phyloP scores from a whole-genome alignment of 2,329 filamentous ascomycete genomes.

The Phialemonium atrogriseum region DNA sequence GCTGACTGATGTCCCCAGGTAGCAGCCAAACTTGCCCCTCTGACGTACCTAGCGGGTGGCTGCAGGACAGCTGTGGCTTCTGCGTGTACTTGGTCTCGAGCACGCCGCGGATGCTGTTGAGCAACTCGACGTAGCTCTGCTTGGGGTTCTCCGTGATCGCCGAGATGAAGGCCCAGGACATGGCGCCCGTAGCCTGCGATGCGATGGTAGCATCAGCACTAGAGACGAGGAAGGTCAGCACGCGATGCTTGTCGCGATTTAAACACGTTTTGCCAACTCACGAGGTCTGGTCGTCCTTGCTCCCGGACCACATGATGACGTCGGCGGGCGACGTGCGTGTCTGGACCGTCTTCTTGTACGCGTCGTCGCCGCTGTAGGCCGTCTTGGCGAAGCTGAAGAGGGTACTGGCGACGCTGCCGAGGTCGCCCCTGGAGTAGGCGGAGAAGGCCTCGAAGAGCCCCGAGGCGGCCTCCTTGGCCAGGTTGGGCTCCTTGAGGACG shows the following conservation, averaged over 20 bases:
- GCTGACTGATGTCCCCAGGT: neutral
- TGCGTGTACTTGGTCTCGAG: slow-evolving; percentile 81
- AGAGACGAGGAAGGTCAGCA: too few relatives aligned
- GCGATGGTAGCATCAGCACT: slow-evolving; percentile 86
- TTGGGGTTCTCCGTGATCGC: slow-evolving; percentile 87
- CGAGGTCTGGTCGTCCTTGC: slow-evolving; percentile 93
- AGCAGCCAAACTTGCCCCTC: too few relatives aligned
- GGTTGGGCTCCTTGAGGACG: slow-evolving; percentile 71
- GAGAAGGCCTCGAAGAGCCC: slow-evolving; percentile 65
- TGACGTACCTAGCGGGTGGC: slow-evolving; percentile 81
- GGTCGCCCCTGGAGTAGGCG: slow-evolving; percentile 75
- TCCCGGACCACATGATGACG: slow-evolving; percentile 96
- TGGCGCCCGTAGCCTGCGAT: slow-evolving; percentile 87
- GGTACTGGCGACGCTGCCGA: slow-evolving; percentile 70
- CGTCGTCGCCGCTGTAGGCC: slow-evolving; percentile 68
- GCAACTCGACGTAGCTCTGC: slow-evolving; percentile 90
- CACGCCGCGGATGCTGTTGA: slow-evolving; percentile 92
- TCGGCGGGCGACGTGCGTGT: slow-evolving; percentile 94
- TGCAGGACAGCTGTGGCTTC: slow-evolving; percentile 93
- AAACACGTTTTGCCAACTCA: too few relatives aligned
- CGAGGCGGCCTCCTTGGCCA: slow-evolving; percentile 70
- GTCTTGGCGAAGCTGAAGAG: slow-evolving; percentile 85
- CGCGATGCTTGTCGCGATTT: too few relatives aligned
- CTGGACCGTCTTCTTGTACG: slow-evolving; percentile 69
- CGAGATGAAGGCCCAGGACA: slow-evolving; percentile 95